A percentile compares a stretch with the other conserved stretches of the same genome.
phyloP scores from a whole-genome alignment of 1,139 yeast species.

The Taphrina betulina region DNA sequence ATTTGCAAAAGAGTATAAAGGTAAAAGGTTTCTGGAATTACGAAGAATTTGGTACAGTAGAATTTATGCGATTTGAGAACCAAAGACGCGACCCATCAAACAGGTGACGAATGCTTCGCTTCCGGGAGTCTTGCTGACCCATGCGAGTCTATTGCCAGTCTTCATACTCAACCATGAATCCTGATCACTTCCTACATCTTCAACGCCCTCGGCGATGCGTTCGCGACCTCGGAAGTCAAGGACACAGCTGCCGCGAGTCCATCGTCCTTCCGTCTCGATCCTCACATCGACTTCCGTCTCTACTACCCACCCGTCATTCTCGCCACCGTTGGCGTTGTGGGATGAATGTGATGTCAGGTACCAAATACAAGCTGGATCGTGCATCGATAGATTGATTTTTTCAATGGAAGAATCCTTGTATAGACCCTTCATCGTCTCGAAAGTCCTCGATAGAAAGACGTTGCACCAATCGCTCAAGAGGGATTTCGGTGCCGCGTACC shows the following conservation, averaged over 20 bases:
- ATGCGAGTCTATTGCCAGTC: constrained; percentile 42
- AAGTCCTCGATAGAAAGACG: constrained; percentile 45
- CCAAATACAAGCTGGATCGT: constrained; percentile 44
- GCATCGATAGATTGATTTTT: constrained; percentile 41
- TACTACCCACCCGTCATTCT: constrained; percentile 42
- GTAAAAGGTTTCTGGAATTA: too few species aligned
- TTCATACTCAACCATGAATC: constrained; percentile 42
- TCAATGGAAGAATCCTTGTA: constrained; percentile 35
- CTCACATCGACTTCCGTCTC: constrained; percentile 44
- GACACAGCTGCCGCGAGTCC: constrained; percentile 47
- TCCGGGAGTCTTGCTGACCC: constrained; percentile 42
- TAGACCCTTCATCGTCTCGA: constrained; percentile 42
- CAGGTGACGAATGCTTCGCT: constrained; percentile 4
- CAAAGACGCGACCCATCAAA: constrained; percentile 16
- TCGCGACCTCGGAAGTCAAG: constrained; percentile 45
- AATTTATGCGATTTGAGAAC: background rate
- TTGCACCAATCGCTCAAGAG: constrained; percentile 44
- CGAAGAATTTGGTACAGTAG: too few species aligned
- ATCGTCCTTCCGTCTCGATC: constrained; percentile 47
- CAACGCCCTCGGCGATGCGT: constrained; percentile 30
- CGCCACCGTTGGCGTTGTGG: constrained; percentile 33
- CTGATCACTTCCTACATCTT: constrained; percentile 36
- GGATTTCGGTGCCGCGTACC: constrained; percentile 38
- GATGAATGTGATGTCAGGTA: constrained; percentile 41
- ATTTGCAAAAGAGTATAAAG: too few species aligned